Conservation (phyloP, 2,329 filamentous ascomycete species). For the Harringtonia aguacate region DNA sequence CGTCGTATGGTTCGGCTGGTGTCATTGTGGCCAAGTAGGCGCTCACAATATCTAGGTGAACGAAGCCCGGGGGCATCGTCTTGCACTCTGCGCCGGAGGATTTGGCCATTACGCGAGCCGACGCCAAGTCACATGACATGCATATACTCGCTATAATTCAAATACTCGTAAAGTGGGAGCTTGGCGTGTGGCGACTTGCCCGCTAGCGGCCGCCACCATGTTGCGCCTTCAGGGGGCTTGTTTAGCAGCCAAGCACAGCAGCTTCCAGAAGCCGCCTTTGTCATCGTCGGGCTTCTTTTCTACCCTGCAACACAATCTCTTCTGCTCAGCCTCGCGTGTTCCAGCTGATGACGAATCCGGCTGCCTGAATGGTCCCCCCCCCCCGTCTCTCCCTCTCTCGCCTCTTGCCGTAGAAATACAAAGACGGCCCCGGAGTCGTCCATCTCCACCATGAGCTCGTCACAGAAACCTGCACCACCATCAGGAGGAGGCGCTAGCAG, state of each 20-base stretch:
- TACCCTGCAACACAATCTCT: not conserved
- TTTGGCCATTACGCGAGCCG: not conserved
- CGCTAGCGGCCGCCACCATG: not conserved
- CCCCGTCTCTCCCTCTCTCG: not conserved
- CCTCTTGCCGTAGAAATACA: not conserved
- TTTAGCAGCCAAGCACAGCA: not conserved
- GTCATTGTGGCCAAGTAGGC: not conserved
- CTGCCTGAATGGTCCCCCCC: not conserved
- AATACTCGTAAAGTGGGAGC: not conserved
- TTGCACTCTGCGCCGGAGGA: not conserved
- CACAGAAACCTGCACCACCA: conserved; percentile 21
- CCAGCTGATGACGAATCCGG: conserved; percentile 1
- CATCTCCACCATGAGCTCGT: conserved; percentile 28
- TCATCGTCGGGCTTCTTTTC: not conserved
- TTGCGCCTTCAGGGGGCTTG: not conserved
- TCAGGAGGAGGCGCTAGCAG: no score
- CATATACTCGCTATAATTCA: no score
- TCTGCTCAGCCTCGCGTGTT: not conserved
- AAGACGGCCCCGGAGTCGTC: not conserved
- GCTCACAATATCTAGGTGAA: not conserved
- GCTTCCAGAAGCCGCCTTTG: conserved; percentile 9
- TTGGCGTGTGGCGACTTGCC: not conserved
- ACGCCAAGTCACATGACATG: conserved; percentile 11
- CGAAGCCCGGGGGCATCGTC: no score
- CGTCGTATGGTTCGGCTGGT: no score